These are phyloP conservation scores for Cystofilobasidium bisporidii DNA, from an alignment of 768 basidiomycete genomes.

Conservation along the genomic window DNA sequence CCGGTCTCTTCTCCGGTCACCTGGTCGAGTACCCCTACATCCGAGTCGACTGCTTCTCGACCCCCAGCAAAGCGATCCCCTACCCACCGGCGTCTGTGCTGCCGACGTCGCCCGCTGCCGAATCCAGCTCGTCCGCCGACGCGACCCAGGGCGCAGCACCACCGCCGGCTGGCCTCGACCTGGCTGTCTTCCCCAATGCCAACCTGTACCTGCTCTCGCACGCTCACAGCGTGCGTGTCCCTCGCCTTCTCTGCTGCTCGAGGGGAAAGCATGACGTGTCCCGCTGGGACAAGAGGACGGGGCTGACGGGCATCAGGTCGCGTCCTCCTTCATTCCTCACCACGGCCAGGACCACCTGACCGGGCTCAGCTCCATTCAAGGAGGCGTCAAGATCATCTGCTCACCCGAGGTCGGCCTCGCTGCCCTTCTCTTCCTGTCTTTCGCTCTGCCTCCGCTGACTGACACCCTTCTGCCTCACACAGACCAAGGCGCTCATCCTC, in stretches of 20 bases:
- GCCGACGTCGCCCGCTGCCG: slow-evolving; percentile 91
- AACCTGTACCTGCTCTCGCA: slow-evolving; percentile 22
- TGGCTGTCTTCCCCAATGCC: slow-evolving; percentile 37
- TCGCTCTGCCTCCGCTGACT: background rate
- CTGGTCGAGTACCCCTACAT: slow-evolving; percentile 65
- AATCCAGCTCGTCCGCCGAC: slow-evolving; percentile 39
- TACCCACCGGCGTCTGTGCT: slow-evolving; percentile 33
- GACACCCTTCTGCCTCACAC: background rate
- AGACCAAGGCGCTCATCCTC: slow-evolving; percentile 73
- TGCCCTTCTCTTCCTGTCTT: background rate
- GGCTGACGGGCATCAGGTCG: too few relatives aligned
- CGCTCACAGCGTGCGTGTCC: slow-evolving; percentile 9
- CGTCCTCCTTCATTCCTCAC: too few relatives aligned
- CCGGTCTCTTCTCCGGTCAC: slow-evolving; percentile 49
- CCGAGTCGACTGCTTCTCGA: slow-evolving; percentile 72
- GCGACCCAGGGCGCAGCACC: too few relatives aligned
- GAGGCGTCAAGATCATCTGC: slow-evolving; percentile 51
- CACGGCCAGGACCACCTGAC: slow-evolving; percentile 22
- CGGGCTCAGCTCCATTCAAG: background rate
- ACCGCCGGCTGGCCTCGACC: slow-evolving; percentile 45
- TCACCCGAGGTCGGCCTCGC: slow-evolving; percentile 48
- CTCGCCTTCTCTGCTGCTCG: background rate
- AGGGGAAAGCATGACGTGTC: too few relatives aligned
- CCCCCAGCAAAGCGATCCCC: slow-evolving; percentile 9
- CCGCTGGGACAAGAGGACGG: too few relatives aligned